Evolutionary conservation across 208 protist species (phyloP), one percentile per base, ranked within the genome.

Genomic region (Leishmania martiniquensis): DNA sequence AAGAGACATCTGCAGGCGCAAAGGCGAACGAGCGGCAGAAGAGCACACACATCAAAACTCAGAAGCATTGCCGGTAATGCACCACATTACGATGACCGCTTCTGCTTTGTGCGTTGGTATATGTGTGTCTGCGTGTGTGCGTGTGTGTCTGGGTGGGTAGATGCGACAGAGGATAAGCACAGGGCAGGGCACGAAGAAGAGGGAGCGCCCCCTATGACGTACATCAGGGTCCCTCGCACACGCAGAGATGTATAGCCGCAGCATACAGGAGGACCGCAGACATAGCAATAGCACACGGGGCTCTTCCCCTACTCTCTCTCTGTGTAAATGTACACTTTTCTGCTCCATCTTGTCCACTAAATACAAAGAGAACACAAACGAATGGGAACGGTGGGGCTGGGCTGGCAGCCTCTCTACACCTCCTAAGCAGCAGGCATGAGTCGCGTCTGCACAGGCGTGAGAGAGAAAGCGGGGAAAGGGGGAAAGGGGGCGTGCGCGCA

Each of bases 261-360:
- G 20, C 7, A 17, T 1, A 37, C 42, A 22, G 25, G 7, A 12
- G 49, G 9, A 13, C 39, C 25, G 15, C 6, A 67, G 7, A 12
- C 12, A 66, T 2, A 10, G 10, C 0, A 25, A 17, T 39, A 51
- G 5, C 9, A 7, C 22, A 20, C 2, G 20, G 25, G 22, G 29
- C 34, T 44, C 34, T 2, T 25, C 63, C 25, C 42, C 39, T 6
- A 7, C 22, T 37, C 62, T 67, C 62, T 42, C 37, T 42, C 39
- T 49, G 15, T 66, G 4, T 25, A 13, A 12, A 13, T 55, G 25
- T 47, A 39, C 39, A 45, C 17, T 22, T 69, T 15, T 49, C 63
- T 32, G 42, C 29, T 69, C 49, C 42, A 47, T 69, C 45, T 29
- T 47, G 34, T 51, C 63, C 29, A 69, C 63, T 69, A 69, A n/a